Evolutionary conservation across 495 filamentous ascomycete species (phyloP), one percentile per base, ranked within the genome.

Genomic region (Choiromyces venosus): DNA sequence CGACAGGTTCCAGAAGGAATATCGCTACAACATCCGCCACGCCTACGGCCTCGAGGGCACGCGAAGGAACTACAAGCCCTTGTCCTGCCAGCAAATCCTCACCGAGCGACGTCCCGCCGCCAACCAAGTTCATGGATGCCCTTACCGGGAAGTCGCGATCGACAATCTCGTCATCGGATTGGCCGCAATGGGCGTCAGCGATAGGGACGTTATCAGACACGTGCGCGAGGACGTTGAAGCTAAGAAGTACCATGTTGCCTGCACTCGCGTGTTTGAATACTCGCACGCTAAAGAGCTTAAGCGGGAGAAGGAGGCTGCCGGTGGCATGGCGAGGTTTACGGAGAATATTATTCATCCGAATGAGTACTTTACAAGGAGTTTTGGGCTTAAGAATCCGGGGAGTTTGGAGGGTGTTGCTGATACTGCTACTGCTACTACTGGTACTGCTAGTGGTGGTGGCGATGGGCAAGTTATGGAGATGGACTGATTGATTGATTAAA

Each of bases 291-390:
- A 83, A n/a, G 92, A 97, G 81, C 88, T 99, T 71, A 93, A 92
- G 83, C 89, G 88, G 80, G 94, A 93, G 70, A 95, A 92, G 83
- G 94, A 98, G 42, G 87, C 89, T 44, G 64, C 52, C 37, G 36
- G 19, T 9, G 84, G 86, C n/a, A 88, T 89, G 10, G 84, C 88
- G 40, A 93, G 92, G 92, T 87, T 87, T 38, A 86, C 89, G n/a
- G 95, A 97, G 83, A 98, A 93, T 2, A 97, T 99, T 77, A 90
- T 96, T 29, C 96, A 99, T 82, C 96, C 96, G 14, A 99, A 99
- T 82, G 93, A 93, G 71, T 99, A 97, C 83, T 98, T 98, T 83
- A 94, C 95, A 86, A 87, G 94, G 74, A 94, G 92, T 80, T 98
- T 92, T 82, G 77, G 96, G 77, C 83, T 98, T 66, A 97, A 92